Base-by-base conservation (phyloP, 2,329 filamentous ascomycete species). In the Hypoxylon rubiginosum region DNA sequence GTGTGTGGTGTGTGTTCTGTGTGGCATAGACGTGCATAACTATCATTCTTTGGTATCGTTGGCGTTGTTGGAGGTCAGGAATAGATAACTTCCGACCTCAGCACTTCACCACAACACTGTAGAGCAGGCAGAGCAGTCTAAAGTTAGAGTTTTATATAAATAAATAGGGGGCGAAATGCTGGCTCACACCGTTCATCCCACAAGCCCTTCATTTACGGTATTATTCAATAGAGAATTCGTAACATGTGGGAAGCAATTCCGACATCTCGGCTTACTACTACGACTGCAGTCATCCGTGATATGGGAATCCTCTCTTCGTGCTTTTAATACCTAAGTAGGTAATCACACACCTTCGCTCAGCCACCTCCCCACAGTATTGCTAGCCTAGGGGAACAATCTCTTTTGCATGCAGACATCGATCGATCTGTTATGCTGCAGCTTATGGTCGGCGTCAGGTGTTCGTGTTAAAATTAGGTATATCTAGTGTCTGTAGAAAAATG, bases 301-400 rank as follows among this genome's bases (percentile, higher is more conserved):
- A n/a, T 30, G 46, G 39, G 39, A 34, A 41, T 32, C 54, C 30
- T 39, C 26, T 48, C 28, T 21, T 19, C 30, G 41, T 19, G 52
- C 32, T 36, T 55, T 19, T 21, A 32, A 52, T 28, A 21, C n/a
- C 13, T n/a, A 7, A 34, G 41, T 58, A 52, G 30, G 64, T 62
- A 30, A 55, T 49, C 17, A 50, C 34, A 39, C 46, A 58, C 45
- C n/a, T n/a, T n/a, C n/a, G 66, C 62, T 57, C 54, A 66, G 63
- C 66, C 66, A 68, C 62, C 66, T 66, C 66, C 66, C 62, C 28
- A 11, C 57, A 60, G 50, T 52, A 39, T 54, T 2, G 52, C 48
- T 48, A 48, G 19, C 19, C 21, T 17, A 13, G 13, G 41, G 4
- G 21, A 11, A 32, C 26, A n/a, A 50, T 28, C 48, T 32, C 19